Conservation (phyloP, 1,139 yeast genomes). For the Pichia sp. region DNA sequence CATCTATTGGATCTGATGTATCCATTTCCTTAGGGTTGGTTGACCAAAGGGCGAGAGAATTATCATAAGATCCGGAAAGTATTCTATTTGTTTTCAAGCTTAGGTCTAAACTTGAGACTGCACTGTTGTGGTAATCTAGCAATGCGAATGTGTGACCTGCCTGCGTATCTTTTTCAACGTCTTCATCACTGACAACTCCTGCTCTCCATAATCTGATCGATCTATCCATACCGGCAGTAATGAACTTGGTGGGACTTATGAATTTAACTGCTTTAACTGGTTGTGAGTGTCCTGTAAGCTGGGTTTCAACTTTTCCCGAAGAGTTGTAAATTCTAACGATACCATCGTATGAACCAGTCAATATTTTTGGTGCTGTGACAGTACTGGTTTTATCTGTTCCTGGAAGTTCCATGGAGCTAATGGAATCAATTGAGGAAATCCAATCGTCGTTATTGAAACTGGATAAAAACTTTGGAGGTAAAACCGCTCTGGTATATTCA, state of each 20-base stretch:
- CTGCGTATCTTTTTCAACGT: constrained; percentile 49
- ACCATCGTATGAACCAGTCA: constrained; percentile 93
- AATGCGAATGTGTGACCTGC: constrained; percentile 77
- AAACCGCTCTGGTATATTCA: constrained; percentile 87
- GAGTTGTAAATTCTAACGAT: constrained; percentile 83
- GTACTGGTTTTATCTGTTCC: constrained; percentile 27
- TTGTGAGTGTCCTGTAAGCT: constrained; percentile 82
- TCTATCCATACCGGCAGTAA: constrained; percentile 86
- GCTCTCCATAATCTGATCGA: constrained; percentile 86
- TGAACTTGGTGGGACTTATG: constrained; percentile 68
- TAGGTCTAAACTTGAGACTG: constrained; percentile 75
- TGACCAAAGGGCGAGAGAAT: constrained; percentile 83
- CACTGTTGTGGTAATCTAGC: constrained; percentile 83
- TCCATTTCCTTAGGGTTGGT: constrained; percentile 81
- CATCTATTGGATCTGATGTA: constrained; percentile 54
- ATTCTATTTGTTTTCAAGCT: constrained; percentile 50
- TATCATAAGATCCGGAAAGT: constrained; percentile 81
- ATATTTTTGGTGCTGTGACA: constrained; percentile 49
- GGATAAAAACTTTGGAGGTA: constrained; percentile 89
- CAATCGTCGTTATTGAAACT: constrained; percentile 93
- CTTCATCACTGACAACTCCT: constrained; percentile 44
- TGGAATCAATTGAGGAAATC: constrained; percentile 74
- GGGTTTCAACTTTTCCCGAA: constrained; percentile 79
- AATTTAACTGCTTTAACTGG: constrained; percentile 80
- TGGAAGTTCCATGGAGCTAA: constrained; percentile 31